Conservation (phyloP, 2,329 filamentous ascomycete species). For the Pestalotiopsis sp. region DNA sequence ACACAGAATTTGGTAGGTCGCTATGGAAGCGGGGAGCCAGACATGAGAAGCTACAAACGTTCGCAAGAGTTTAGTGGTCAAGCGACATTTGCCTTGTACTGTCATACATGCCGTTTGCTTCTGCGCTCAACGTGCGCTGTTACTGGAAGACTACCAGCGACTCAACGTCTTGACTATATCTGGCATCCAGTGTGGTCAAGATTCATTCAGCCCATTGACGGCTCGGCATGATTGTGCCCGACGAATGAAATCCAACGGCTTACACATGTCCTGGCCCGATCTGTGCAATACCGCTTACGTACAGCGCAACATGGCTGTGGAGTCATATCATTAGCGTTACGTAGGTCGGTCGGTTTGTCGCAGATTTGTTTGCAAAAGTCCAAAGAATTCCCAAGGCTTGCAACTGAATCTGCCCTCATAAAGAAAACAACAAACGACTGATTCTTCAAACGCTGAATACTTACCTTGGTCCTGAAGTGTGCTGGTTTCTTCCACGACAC, state of each 20-base stretch:
- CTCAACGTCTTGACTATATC: neutral
- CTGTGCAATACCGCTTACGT: neutral
- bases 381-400: neutral
- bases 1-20: too few species aligned
- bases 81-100: too few species aligned
- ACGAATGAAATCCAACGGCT: neutral
- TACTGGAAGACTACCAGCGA: neutral
- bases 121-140: too few species aligned
- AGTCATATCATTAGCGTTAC: neutral
- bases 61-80: too few species aligned
- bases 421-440: neutral
- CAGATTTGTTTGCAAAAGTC: neutral
- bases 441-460: neutral
- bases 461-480: too few species aligned
- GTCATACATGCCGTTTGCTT: too few species aligned
- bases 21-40: too few species aligned
- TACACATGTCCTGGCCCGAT: neutral
- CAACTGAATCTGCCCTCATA: neutral
- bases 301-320: neutral
- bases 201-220: neutral
- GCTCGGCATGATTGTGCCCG: neutral
- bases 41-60: too few species aligned
- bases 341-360: neutral
- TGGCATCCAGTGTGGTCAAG: neutral
- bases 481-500: too few species aligned